A percentile compares a stretch with the other conserved stretches of the same genome.
Evolutionary conservation across 2,329 filamentous ascomycete genomes (phyloP).

Genomic region (Boeremia exigua): DNA sequence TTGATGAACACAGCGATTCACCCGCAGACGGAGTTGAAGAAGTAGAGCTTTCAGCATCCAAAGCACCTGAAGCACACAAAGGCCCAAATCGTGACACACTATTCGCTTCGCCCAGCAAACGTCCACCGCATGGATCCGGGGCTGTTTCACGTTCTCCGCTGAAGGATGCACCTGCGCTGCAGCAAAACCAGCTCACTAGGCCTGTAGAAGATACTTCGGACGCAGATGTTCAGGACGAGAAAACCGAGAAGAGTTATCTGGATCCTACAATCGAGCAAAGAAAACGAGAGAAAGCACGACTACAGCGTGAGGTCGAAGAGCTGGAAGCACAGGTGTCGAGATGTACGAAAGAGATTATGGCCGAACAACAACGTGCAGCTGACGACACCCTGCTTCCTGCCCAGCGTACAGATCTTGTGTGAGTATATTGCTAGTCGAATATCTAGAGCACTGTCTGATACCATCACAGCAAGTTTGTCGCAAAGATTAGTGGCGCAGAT

Average conservation of each 20-base stretch:
- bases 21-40: slow-evolving; percentile 16
- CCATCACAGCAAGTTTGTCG: slow-evolving; percentile 31
- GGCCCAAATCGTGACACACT: slow-evolving; percentile 31
- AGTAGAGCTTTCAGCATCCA: slow-evolving; percentile 29
- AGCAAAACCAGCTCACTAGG: slow-evolving; percentile 16
- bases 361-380: slow-evolving; percentile 29
- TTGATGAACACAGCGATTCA: not conserved
- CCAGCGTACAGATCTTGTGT: slow-evolving; percentile 37
- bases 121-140: slow-evolving; percentile 28
- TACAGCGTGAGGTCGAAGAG: slow-evolving; percentile 37
- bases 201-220: slow-evolving; percentile 19
- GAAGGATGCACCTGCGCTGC: slow-evolving; percentile 22
- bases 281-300: slow-evolving; percentile 37
- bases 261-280: slow-evolving; percentile 37
- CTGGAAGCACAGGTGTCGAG: slow-evolving; percentile 42
- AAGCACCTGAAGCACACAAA: slow-evolving; percentile 29
- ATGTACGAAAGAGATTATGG: slow-evolving; percentile 35
- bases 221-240: slow-evolving; percentile 1
- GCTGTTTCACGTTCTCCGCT: slow-evolving; percentile 23
- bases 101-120: slow-evolving; percentile 43
- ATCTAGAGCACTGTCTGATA: slow-evolving; percentile 10
- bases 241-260: slow-evolving; percentile 16
- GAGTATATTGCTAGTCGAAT: not conserved
- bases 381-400: slow-evolving; percentile 19
- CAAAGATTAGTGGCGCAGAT: slow-evolving; percentile 24